Evolutionary conservation across 1,284 basidiomycete species (phyloP).

Genomic region (Ustilago sp.): DNA sequence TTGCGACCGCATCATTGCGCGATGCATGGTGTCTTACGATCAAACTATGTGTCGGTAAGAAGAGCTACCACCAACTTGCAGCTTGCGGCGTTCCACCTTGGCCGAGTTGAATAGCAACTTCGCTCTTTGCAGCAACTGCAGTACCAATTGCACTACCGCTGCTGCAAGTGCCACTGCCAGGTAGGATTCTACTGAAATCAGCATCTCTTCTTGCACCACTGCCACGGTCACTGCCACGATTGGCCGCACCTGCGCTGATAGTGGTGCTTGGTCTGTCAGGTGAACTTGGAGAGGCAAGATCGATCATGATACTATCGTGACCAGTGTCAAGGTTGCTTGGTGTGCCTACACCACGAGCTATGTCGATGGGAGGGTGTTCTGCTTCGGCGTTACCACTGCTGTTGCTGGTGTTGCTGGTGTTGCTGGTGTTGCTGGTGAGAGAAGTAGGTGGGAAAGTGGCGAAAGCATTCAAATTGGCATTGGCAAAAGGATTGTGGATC

Average conservation of each 20-base stretch:
- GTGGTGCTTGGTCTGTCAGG: background rate
- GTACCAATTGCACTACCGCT: background rate
- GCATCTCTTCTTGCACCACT: background rate
- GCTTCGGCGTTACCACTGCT: background rate
- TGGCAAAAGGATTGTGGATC: constrained; percentile 33
- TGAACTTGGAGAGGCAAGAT: constrained; percentile 4
- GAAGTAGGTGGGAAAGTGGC: background rate
- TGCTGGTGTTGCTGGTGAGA: background rate
- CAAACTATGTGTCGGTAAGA: too few species aligned
- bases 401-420: background rate
- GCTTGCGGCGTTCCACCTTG: constrained; percentile 42
- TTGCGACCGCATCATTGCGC: too few species aligned
- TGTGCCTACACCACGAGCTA: constrained; percentile 25
- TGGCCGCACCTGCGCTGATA: background rate
- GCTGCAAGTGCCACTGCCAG: background rate
- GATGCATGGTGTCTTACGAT: too few species aligned
- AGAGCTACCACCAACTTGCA: constrained; percentile 40
- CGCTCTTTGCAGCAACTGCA: background rate
- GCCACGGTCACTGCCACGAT: background rate
- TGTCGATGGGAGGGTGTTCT: constrained; percentile 8
- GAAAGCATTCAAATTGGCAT: background rate
- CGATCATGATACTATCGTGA: constrained; percentile 22
- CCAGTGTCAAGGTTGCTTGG: constrained; percentile 30
- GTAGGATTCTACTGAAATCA: background rate
- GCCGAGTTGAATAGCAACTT: constrained; percentile 14